Base-by-base conservation (phyloP, 306 rosid species). In the Trifolium subterraneum region DNA sequence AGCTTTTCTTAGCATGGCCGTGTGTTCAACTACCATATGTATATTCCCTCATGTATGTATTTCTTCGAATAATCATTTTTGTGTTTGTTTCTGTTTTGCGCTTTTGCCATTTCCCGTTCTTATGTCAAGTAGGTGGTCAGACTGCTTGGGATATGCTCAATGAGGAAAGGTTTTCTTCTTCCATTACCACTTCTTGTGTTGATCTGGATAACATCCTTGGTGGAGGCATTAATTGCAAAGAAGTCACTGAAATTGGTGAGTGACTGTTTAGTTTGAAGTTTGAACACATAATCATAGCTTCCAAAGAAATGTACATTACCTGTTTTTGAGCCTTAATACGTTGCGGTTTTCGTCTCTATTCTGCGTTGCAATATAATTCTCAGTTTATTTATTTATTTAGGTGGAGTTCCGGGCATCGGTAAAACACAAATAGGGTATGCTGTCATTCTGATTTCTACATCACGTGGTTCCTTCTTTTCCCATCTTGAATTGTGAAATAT, bases 391-490 rank as follows among this genome's bases (percentile, higher is more conserved):
- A 31, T 58, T 52, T 84, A 29, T 74, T 61, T 77, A 92, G 99
- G 97, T 79, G 97, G 99, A 73, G 92, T 91, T 67, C 99, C 97
- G 0, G 99, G 99, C 76, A 92, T 94, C 3, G 97, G 97, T 79
- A 91, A 94, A 92, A 94, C 99, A 70, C 99, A 94, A 85, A 78
- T 94, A 16, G 97, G 99, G 96, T 94, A 88, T 50, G 85, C 23
- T 47, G 41, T 45, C 60, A n/a, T 73, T 74, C 63, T 64, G 6
- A 29, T 55, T 73, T 78, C 42, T 23, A 22, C 33, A 52, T 51
- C 62, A 15, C 25, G 18, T 58, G 42, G 12, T 73, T 68, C 15
- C 51, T 15, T 64, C 20, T 55, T 54, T 42, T 56, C 42, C 45
- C 55, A 11, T 18, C 11, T 27, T 55, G 6, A 19, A 22, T 59